phyloP scores from a whole-genome alignment of 352 stramenopile genomes.

The Globisporangium viniferum region DNA sequence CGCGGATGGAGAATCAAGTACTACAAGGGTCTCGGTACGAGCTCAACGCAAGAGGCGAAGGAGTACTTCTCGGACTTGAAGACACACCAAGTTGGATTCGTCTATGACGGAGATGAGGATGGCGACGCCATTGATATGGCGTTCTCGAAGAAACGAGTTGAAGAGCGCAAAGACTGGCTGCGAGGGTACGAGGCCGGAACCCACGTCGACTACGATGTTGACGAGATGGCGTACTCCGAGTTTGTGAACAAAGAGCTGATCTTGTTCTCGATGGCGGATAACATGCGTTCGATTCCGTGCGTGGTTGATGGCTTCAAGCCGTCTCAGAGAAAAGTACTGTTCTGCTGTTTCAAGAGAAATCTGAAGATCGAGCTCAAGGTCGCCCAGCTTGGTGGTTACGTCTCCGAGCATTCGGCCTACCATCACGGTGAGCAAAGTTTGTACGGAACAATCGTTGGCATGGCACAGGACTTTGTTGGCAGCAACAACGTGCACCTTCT shows the following conservation, averaged over 20 bases:
- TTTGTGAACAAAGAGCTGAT: conserved; percentile 99
- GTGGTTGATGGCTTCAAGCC: conserved; percentile 98
- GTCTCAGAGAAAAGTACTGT: conserved; percentile 98
- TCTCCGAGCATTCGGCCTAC: conserved; percentile 98
- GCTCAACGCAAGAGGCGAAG: conserved; percentile 94
- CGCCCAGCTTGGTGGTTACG: conserved; percentile 95
- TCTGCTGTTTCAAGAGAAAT: conserved; percentile 98
- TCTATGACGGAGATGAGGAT: conserved; percentile 87
- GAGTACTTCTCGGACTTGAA: conserved; percentile 96
- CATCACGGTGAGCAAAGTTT: conserved; percentile 97
- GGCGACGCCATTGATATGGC: conserved; percentile 96
- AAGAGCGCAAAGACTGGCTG: conserved; percentile 97
- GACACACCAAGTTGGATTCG: conserved; percentile 93
- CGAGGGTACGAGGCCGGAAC: conserved; percentile 79
- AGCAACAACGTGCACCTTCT: conserved; percentile 98
- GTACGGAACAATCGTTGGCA: conserved; percentile 95
- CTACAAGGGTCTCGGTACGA: conserved; percentile 99
- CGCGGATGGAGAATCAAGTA: conserved; percentile 98
- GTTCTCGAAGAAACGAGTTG: conserved; percentile 96
- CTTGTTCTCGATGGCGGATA: conserved; percentile 97
- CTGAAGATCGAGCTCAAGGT: conserved; percentile 92
- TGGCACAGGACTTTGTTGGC: conserved; percentile 98
- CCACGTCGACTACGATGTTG: conserved; percentile 91
- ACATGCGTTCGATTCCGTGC: conserved; percentile 94
- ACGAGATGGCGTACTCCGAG: conserved; percentile 93